Base-by-base conservation (phyloP, 148 eudicot species). In the Bassia scoparia region DNA sequence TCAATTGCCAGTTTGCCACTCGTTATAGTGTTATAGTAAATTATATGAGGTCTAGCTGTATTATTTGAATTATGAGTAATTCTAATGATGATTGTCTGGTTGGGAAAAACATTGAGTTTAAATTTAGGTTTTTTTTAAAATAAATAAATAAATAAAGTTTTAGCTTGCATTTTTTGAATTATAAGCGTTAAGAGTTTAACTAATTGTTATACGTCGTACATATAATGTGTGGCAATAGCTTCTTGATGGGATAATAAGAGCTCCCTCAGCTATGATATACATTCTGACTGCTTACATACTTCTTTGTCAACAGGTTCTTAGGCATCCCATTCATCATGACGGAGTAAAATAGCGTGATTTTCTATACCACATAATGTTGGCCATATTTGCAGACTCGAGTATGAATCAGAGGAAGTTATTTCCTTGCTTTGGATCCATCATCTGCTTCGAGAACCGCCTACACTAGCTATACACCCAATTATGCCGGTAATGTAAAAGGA, bases 291-390 rank as follows among this genome's bases (percentile, higher is more conserved):
- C 74, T 67, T 35, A 80, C 8, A 23, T 58, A 43, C 61, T 63
- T 67, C 49, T 52, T 68, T 83, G 46, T 78, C 61, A 76, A 54
- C 85, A 88, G 91, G 69, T 66, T 66, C 34, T 44, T 66, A 86
- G 87, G 83, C 35, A 52, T 88, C 73, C 91, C 89, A 31, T 82
- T 88, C 62, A 24, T 84, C 0, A 60, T 72, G 6, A 80, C 73
- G 1, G 90, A 87, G 59, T 86, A 68, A 55, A 24, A 23, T 26
- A 49, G 44, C 18, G 38, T 31, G 66, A 48, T 37, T 59, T 61
- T 12, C 26, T 27, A 21, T 33, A 30, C 68, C 48, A 41, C 50
- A 41, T 27, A 53, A 35, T 54, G 30, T 63, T 52, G 38, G 46
- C 23, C 30, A 34, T 35, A 34, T 29, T 34, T 23, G 21, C 16